A percentile compares a stretch with the other conserved stretches of the same genome.
These are phyloP conservation scores for Coffea canephora DNA, from an alignment of 257 asterid genomes.

Conservation along the genomic window DNA sequence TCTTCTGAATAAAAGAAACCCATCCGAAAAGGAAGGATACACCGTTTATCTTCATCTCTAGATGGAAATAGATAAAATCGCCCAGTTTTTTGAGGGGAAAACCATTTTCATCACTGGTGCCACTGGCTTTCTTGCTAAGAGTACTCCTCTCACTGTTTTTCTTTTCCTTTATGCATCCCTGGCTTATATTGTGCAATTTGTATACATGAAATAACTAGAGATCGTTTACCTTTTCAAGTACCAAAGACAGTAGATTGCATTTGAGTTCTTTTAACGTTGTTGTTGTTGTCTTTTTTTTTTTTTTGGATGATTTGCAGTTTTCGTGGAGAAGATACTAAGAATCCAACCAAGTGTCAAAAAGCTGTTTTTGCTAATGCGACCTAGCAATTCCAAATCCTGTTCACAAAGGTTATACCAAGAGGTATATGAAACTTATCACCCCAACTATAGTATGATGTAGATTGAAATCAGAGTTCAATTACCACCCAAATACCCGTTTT, in stretches of 20 bases:
- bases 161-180: neutral
- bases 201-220: neutral
- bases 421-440: constrained; percentile 22
- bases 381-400: constrained; percentile 3
- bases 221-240: too few species aligned
- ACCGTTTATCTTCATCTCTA: neutral
- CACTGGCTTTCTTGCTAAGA: neutral
- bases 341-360: constrained; percentile 48
- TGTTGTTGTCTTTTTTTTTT: neutral
- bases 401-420: constrained; percentile 38
- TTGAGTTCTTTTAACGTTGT: neutral
- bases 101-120: constrained; percentile 54
- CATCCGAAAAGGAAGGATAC: neutral
- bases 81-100: constrained; percentile 40
- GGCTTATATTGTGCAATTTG: neutral
- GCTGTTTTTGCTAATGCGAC: constrained; percentile 36
- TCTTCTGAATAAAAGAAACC: neutral
- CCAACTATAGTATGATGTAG: too few species aligned
- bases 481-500: too few species aligned
- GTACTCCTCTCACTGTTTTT: neutral
- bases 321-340: constrained; percentile 46
- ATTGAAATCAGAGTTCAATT: neutral
- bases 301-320: neutral
- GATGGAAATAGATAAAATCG: constrained; percentile 36
- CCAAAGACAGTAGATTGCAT: neutral